Evolutionary conservation across 345 rosid genomes (phyloP), one percentile per base, ranked within the genome.

Genomic region (Abelmoschus esculentus): DNA sequence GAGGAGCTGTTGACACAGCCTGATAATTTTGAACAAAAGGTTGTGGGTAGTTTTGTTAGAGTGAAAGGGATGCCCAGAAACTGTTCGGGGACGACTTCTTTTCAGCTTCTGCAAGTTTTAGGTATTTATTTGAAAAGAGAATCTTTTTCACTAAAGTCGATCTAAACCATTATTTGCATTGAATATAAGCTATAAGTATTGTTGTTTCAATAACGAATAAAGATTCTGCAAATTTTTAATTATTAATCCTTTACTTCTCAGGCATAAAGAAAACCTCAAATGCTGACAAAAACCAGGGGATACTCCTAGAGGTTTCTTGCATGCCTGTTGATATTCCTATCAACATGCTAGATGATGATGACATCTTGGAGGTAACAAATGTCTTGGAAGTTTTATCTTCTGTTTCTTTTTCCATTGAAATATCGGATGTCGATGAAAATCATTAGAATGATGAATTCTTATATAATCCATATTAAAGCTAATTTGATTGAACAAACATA

Each of bases 21-120:
- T 5, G 81, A 76, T 22, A 63, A 59, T 8, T 77, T 79, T 55
- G 84, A 57, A 59, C 74, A 60, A n/a, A 85, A 87, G 74, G 78
- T 85, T 40, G 71, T 85, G 50, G 89, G 87, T 67, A 73, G 84
- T 76, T 87, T 85, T 77, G 85, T 87, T 77, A 85, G 80, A 80
- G 83, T 87, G 36, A 87, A 74, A 80, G 75, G 71, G 63, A 80
- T 69, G 49, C 64, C 80, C 60, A 72, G 65, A 56, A 83, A 83
- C 29, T 3, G 5, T 61, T 50, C 32, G 6, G 77, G 49, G 14
- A 36, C 8, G 40, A 77, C 53, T 67, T 36, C 40, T 36, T 79
- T 69, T 75, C 70, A 28, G 57, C 56, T 66, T 47, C 56, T 28
- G 42, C 70, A 28, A 66, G 57, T 66, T 47, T 28, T 38, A 14